phyloP scores from a whole-genome alignment of 345 rosid species.

The Hibiscus syriacus region DNA sequence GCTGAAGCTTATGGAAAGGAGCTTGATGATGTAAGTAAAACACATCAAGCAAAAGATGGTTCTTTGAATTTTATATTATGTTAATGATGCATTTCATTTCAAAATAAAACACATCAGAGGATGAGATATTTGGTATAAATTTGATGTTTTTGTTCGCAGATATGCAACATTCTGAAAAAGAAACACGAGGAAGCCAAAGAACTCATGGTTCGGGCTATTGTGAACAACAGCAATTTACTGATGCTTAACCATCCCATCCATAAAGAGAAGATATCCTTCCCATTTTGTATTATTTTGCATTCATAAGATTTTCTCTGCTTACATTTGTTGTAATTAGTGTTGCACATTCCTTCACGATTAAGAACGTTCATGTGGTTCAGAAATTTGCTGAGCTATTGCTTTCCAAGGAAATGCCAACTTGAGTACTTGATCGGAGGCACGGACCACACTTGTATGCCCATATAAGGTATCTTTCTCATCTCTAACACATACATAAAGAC shows the following conservation, averaged over 20 bases:
- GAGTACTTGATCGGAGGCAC: conserved; percentile 5
- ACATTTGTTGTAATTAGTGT: neutral
- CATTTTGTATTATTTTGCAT: neutral
- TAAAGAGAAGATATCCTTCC: conserved; percentile 76
- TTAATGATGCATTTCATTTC: neutral
- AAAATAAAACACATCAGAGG: neutral
- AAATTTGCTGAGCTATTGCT: conserved; percentile 43
- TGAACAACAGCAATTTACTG: conserved; percentile 65
- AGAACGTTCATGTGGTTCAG: too few species aligned
- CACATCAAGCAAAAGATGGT: neutral
- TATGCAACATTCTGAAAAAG: conserved; percentile 75
- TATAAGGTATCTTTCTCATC: neutral
- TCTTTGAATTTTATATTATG: neutral
- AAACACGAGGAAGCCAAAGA: conserved; percentile 84
- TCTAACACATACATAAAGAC: too few species aligned
- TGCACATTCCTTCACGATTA: conserved; percentile 37
- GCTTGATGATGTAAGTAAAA: conserved; percentile 69
- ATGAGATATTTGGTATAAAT: too few species aligned
- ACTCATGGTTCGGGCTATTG: conserved; percentile 65
- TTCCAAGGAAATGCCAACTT: conserved; percentile 25
- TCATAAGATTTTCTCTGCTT: neutral
- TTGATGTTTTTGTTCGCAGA: conserved; percentile 32
- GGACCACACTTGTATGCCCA: neutral
- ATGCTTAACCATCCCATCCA: conserved; percentile 81
- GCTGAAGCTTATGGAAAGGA: conserved; percentile 76